Evolutionary conservation across 2,329 filamentous ascomycete species (phyloP).

Genomic region (Beauveria brongniartii): DNA sequence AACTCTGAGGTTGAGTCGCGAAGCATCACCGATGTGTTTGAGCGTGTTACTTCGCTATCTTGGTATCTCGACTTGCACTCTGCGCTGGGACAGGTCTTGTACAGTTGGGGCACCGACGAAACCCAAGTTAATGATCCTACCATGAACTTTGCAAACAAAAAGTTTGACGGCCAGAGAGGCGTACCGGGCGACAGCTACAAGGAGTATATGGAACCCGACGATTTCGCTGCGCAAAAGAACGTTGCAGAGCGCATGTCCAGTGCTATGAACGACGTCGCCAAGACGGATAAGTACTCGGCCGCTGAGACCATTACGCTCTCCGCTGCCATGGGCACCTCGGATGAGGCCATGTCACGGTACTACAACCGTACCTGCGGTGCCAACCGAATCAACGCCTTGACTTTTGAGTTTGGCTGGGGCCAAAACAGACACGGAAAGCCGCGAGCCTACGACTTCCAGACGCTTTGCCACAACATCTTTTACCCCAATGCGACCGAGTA

Average conservation of each 20-base stretch:
- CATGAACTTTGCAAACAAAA: constrained; percentile 45
- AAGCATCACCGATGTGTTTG: constrained; percentile 44
- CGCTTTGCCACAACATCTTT: constrained; percentile 28
- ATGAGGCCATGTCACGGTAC: constrained; percentile 38
- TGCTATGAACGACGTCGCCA: constrained; percentile 26
- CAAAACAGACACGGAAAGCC: constrained; percentile 5
- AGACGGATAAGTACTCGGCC: constrained; percentile 15
- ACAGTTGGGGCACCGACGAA: constrained; percentile 49
- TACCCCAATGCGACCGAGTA: constrained; percentile 37
- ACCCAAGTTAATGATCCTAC: constrained; percentile 34
- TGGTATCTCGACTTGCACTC: constrained; percentile 55
- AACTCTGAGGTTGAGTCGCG: constrained; percentile 49
- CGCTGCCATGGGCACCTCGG: constrained; percentile 36
- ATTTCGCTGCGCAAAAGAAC: constrained; percentile 25
- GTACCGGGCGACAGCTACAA: constrained; percentile 35
- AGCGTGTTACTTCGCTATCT: constrained; percentile 39
- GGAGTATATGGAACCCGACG: constrained; percentile 34
- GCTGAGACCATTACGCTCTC: constrained; percentile 29
- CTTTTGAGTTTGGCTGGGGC: constrained; percentile 37
- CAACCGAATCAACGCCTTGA: constrained; percentile 34
- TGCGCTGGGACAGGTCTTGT: constrained; percentile 41
- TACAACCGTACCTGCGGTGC: constrained; percentile 24
- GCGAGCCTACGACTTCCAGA: not conserved
- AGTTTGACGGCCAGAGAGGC: constrained; percentile 45
- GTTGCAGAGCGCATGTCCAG: constrained; percentile 26